Conservation (phyloP, 164 flowering plant genomes). For the Vitis riparia region DNA sequence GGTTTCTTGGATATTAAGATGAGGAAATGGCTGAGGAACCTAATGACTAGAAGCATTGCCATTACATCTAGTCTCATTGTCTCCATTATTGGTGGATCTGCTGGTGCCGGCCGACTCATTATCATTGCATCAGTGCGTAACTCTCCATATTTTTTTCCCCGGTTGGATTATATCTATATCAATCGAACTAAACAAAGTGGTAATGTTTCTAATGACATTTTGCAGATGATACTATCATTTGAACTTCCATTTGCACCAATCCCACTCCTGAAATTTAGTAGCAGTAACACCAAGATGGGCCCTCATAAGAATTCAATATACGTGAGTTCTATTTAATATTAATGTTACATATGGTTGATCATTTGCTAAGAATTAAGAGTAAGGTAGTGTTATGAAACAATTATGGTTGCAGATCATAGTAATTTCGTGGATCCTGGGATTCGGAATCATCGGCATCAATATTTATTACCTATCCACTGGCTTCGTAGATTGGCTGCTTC, state of each 20-base stretch:
- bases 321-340: conserved; percentile 39
- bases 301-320: conserved; percentile 80
- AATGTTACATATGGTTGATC: background rate
- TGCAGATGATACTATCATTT: conserved; percentile 92
- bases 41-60: conserved; percentile 70
- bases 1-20: conserved; percentile 81
- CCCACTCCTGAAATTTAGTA: conserved; percentile 94
- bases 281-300: conserved; percentile 90
- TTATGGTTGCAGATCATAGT: conserved; percentile 58
- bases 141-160: background rate
- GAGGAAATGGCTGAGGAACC: conserved; percentile 68
- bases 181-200: background rate
- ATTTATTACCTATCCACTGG: conserved; percentile 70
- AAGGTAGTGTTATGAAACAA: background rate
- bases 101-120: conserved; percentile 76
- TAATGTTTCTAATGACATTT: background rate
- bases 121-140: conserved; percentile 73
- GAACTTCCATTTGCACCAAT: conserved; percentile 93
- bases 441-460: conserved; percentile 75
- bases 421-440: conserved; percentile 70
- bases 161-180: background rate
- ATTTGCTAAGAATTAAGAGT: background rate
- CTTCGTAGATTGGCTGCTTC: conserved; percentile 71
- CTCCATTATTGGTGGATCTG: conserved; percentile 69
- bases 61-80: conserved; percentile 75